A percentile compares a stretch with the other conserved stretches of the same genome.
phyloP scores from a whole-genome alignment of 2,329 filamentous ascomycete genomes.

The Amylocarpus encephaloides region DNA sequence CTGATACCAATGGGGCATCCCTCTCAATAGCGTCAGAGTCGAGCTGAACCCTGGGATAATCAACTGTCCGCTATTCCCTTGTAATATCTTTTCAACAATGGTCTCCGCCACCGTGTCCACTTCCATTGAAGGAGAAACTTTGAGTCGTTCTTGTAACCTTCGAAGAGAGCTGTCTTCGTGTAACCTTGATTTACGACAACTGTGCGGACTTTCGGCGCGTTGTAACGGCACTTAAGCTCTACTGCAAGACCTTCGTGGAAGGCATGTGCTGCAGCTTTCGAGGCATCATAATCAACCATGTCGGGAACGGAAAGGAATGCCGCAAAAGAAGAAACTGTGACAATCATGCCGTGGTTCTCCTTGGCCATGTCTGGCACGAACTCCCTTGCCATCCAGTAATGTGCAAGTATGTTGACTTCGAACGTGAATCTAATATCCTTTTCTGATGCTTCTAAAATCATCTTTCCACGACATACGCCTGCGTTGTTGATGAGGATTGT shows the following conservation, averaged over 20 bases:
- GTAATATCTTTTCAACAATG: conserved; percentile 54
- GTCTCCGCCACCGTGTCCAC: conserved; percentile 59
- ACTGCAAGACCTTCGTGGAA: conserved; percentile 61
- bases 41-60: conserved; percentile 43
- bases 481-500: conserved; percentile 70
- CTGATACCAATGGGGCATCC: conserved; percentile 58
- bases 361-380: conserved; percentile 62
- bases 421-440: conserved; percentile 60
- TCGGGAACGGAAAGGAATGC: conserved; percentile 54
- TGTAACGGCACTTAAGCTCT: conserved; percentile 54
- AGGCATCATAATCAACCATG: conserved; percentile 62
- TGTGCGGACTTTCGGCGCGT: conserved; percentile 57
- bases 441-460: conserved; percentile 52
- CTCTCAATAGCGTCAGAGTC: conserved; percentile 40
- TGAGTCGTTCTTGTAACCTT: conserved; percentile 45
- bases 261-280: conserved; percentile 58
- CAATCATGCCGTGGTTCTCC: conserved; percentile 64
- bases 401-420: conserved; percentile 62
- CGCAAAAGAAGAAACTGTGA: conserved; percentile 62
- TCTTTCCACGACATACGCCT: conserved; percentile 56
- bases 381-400: conserved; percentile 59
- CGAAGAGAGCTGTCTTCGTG: conserved; percentile 55
- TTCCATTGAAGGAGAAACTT: conserved; percentile 47
- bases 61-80: conserved; percentile 51
- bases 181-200: conserved; percentile 60